phyloP scores from a whole-genome alignment of 805 yeast species.

The Maudiozyma pseudohumilis region DNA sequence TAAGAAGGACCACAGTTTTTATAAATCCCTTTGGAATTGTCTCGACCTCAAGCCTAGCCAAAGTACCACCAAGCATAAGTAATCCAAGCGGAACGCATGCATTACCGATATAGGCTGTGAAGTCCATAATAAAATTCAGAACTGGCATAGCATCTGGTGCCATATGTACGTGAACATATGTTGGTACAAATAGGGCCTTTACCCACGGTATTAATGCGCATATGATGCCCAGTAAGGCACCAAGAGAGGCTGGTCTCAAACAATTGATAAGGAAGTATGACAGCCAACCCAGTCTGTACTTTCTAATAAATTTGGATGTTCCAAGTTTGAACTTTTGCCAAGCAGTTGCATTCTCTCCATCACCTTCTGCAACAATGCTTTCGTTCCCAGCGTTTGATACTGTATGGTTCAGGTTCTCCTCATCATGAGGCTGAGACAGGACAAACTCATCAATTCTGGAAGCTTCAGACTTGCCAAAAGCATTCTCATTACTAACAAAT shows the following conservation, averaged over 20 bases:
- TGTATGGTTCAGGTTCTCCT: too few relatives aligned
- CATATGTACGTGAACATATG: conserved; percentile 41
- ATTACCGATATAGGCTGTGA: conserved; percentile 66
- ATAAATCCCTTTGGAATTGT: conserved; percentile 53
- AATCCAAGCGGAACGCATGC: conserved; percentile 88
- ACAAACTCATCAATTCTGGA: conserved; percentile 5
- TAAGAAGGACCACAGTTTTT: conserved; percentile 49
- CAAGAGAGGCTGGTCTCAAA: conserved; percentile 59
- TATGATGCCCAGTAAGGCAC: conserved; percentile 55
- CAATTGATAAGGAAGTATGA: conserved; percentile 40
- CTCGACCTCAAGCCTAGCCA: conserved; percentile 59
- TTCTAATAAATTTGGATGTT: conserved; percentile 17
- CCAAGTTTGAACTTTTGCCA: conserved; percentile 6
- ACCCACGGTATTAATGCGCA: conserved; percentile 82
- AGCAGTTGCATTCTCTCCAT: background rate
- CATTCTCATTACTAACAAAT: conserved; percentile 21
- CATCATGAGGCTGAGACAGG: background rate
- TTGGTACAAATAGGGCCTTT: conserved; percentile 56
- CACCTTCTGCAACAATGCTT: background rate
- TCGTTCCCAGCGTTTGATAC: background rate
- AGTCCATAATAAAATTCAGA: conserved; percentile 75
- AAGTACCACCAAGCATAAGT: conserved; percentile 74
- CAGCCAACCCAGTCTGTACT: conserved; percentile 28
- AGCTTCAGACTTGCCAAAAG: too few relatives aligned
- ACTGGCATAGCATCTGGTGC: conserved; percentile 89